Evolutionary conservation across 805 yeast genomes (phyloP).

Genomic region (Hagleromyces aurorensis): DNA sequence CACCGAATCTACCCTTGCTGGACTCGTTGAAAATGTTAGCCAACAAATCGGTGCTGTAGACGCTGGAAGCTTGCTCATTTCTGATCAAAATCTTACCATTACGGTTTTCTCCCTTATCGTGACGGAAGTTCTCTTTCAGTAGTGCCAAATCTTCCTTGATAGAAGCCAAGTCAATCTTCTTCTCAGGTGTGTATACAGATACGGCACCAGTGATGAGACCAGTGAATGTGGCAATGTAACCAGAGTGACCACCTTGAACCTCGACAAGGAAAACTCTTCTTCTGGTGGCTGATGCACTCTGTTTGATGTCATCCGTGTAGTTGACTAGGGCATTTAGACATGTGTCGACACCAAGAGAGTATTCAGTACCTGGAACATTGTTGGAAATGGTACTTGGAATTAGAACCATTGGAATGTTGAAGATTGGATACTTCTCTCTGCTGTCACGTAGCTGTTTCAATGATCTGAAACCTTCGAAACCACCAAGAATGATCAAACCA

Average conservation of each 20-base stretch:
- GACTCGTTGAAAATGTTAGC: constrained; percentile 80
- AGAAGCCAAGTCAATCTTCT: constrained; percentile 57
- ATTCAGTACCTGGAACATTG: constrained; percentile 98
- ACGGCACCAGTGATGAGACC: constrained; percentile 86
- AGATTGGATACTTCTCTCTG: constrained; percentile 73
- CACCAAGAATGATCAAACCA: constrained; percentile 89
- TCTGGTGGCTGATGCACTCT: constrained; percentile 89
- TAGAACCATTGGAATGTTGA: constrained; percentile 88
- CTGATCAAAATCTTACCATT: constrained; percentile 83
- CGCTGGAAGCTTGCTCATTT: constrained; percentile 74
- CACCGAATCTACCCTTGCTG: constrained; percentile 69
- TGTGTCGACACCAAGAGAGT: constrained; percentile 91
- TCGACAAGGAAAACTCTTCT: constrained; percentile 93
- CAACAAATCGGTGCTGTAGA: constrained; percentile 73
- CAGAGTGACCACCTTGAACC: constrained; percentile 97
- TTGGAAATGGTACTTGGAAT: constrained; percentile 95
- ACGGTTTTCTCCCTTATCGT: constrained; percentile 70
- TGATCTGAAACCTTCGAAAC: constrained; percentile 92
- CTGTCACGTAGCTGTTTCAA: constrained; percentile 75
- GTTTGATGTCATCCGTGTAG: constrained; percentile 93
- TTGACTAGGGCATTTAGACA: constrained; percentile 85
- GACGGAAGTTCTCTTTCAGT: constrained; percentile 57
- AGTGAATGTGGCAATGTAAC: constrained; percentile 82
- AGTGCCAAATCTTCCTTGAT: constrained; percentile 69
- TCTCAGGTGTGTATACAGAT: constrained; percentile 87